A percentile compares a stretch with the other conserved stretches of the same genome.
phyloP scores from a whole-genome alignment of 768 basidiomycete genomes.

The Russula compacta region DNA sequence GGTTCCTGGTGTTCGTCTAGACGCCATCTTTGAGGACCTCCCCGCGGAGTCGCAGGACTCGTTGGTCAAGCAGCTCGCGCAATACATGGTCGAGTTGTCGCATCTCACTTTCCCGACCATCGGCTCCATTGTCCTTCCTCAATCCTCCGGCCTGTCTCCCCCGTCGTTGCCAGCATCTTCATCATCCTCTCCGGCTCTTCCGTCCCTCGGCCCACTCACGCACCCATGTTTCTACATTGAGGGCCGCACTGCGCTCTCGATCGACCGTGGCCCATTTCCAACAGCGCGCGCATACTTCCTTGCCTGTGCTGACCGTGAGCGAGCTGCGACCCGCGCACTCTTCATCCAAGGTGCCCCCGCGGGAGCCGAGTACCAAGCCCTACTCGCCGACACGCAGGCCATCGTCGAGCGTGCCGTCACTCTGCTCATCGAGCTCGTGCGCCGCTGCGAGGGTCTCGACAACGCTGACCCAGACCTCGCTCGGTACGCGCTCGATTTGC shows the following conservation, averaged over 20 bases:
- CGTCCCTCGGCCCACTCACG: conserved; percentile 16
- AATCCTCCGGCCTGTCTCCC: not conserved
- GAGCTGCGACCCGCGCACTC: conserved; percentile 27
- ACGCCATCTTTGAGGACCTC: conserved; percentile 24
- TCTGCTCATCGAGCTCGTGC: conserved; percentile 25
- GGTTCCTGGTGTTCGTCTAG: conserved; percentile 25
- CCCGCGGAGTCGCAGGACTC: conserved; percentile 22
- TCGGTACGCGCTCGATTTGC: conserved; percentile 27
- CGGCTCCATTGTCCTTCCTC: conserved; percentile 23
- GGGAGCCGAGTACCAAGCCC: conserved; percentile 23
- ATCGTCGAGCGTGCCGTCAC: conserved; percentile 27
- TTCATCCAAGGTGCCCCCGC: conserved; percentile 27
- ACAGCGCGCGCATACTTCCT: conserved; percentile 27
- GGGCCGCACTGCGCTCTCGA: conserved; percentile 24
- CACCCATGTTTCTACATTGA: conserved; percentile 26
- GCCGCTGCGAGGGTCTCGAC: conserved; percentile 27
- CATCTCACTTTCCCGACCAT: conserved; percentile 24
- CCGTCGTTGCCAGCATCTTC: not conserved
- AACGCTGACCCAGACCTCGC: conserved; percentile 26
- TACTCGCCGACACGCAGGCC: conserved; percentile 24
- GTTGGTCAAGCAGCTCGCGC: conserved; percentile 25
- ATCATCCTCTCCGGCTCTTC: not conserved
- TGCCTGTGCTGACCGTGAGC: conserved; percentile 30
- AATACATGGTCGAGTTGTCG: conserved; percentile 27
- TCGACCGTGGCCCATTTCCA: conserved; percentile 29